Evolutionary conservation across 495 filamentous ascomycete species (phyloP).

Genomic region (Tetracladium marchalianum): DNA sequence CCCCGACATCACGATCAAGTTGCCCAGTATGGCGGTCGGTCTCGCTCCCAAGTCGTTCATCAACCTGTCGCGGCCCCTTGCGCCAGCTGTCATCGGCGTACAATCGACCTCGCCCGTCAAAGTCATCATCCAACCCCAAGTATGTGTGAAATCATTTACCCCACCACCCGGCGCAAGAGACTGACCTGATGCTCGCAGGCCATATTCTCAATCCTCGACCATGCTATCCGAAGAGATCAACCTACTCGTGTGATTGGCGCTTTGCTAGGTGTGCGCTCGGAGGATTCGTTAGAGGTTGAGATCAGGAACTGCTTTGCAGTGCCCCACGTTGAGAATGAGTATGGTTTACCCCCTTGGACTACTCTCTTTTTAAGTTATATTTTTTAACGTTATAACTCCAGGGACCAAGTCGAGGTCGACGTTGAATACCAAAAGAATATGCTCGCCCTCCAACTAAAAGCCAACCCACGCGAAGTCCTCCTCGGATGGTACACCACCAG

Average conservation of each 20-base stretch:
- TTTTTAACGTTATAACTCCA: no score
- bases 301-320: conserved; percentile 95
- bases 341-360: no score
- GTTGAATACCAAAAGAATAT: conserved; percentile 99
- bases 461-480: conserved; percentile 85
- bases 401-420: conserved; percentile 95
- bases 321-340: conserved; percentile 88
- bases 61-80: conserved; percentile 87
- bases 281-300: conserved; percentile 93
- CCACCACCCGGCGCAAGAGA: neutral
- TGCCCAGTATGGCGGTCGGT: conserved; percentile 66
- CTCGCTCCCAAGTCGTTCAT: conserved; percentile 60
- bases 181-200: conserved; percentile 42
- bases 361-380: no score
- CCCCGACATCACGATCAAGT: neutral
- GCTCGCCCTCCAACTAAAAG: conserved; percentile 86
- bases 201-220: conserved; percentile 93
- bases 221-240: conserved; percentile 72
- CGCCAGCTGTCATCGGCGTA: conserved; percentile 64
- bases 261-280: conserved; percentile 79
- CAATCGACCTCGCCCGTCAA: conserved; percentile 79
- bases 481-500: conserved; percentile 98
- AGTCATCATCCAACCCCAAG: conserved; percentile 92
- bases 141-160: conserved; percentile 30
- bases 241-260: conserved; percentile 95